These are phyloP conservation scores for Myriosclerotinia scirpicola DNA, from an alignment of 2,329 filamentous ascomycete genomes.

Conservation along the genomic window DNA sequence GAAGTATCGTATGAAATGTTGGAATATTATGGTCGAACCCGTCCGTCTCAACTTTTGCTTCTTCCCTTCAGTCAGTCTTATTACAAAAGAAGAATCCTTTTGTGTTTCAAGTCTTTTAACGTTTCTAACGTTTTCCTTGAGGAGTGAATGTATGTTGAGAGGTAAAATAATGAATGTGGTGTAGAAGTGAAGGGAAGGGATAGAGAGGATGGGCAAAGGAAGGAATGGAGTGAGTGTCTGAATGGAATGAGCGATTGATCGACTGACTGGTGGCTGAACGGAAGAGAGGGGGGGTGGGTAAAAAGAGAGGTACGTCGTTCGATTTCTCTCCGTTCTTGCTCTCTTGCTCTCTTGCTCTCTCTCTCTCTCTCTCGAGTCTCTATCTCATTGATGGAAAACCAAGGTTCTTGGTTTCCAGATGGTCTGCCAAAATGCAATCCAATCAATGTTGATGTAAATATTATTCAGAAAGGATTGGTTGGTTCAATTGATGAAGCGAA, in stretches of 20 bases:
- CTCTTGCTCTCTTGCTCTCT: background rate
- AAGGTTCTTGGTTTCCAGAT: background rate
- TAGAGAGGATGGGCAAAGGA: background rate
- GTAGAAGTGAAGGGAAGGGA: slow-evolving; percentile 1
- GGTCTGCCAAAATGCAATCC: slow-evolving; percentile 5
- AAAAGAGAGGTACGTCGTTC: background rate
- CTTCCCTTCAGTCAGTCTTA: slow-evolving; percentile 5
- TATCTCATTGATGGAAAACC: slow-evolving; percentile 6
- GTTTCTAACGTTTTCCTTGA: background rate
- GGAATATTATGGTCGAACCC: background rate
- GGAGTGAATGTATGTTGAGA: background rate
- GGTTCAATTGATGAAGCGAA: slow-evolving; percentile 15
- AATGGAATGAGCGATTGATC: background rate
- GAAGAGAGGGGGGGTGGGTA: background rate
- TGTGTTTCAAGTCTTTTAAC: background rate
- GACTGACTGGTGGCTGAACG: background rate
- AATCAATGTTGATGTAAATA: slow-evolving; percentile 5
- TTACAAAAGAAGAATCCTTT: background rate
- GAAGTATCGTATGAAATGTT: background rate
- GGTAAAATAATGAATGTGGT: slow-evolving; percentile 9
- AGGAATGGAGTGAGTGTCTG: background rate
- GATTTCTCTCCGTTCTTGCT: background rate
- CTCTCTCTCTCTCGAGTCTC: background rate
- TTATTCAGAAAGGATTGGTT: background rate
- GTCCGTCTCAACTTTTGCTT: background rate